Percentiles rank a stretch among this genome's conserved stretches.
Conservation (phyloP, 2,329 filamentous ascomycete genomes). For the Pezicula radicicola region DNA sequence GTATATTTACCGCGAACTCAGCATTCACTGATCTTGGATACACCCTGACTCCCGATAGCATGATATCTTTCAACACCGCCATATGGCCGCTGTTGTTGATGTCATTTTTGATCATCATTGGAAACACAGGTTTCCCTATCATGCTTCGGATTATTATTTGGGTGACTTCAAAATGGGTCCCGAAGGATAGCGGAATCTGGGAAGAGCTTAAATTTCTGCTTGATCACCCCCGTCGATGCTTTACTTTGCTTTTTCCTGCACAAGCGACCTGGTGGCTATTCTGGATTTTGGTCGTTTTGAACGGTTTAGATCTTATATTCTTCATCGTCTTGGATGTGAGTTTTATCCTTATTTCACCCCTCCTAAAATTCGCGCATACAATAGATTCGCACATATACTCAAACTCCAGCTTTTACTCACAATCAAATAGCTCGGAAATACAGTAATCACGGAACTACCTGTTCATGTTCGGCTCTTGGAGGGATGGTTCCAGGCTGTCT, state of each 20-base stretch:
- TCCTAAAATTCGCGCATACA: not conserved
- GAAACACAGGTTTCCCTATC: slow-evolving; percentile 92
- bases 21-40: slow-evolving; percentile 96
- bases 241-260: slow-evolving; percentile 88
- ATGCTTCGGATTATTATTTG: slow-evolving; percentile 95
- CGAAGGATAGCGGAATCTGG: slow-evolving; percentile 68
- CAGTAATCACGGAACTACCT: slow-evolving; percentile 64
- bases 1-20: slow-evolving; percentile 81
- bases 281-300: slow-evolving; percentile 76
- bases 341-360: slow-evolving; percentile 13
- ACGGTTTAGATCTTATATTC: slow-evolving; percentile 81
- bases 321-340: slow-evolving; percentile 89
- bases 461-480: slow-evolving; percentile 76
- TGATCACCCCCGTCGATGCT: slow-evolving; percentile 93
- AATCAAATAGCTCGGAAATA: slow-evolving; percentile 60
- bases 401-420: slow-evolving; percentile 7
- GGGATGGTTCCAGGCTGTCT: slow-evolving; percentile 85
- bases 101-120: slow-evolving; percentile 86
- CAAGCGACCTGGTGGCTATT: slow-evolving; percentile 96
- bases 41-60: slow-evolving; percentile 88
- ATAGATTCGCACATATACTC: too few species aligned
- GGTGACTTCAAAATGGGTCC: slow-evolving; percentile 65
- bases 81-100: slow-evolving; percentile 73
- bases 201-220: slow-evolving; percentile 89
- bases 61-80: slow-evolving; percentile 82